Conservation (phyloP, 257 asterid genomes). For the Cynanchum wilfordii region DNA sequence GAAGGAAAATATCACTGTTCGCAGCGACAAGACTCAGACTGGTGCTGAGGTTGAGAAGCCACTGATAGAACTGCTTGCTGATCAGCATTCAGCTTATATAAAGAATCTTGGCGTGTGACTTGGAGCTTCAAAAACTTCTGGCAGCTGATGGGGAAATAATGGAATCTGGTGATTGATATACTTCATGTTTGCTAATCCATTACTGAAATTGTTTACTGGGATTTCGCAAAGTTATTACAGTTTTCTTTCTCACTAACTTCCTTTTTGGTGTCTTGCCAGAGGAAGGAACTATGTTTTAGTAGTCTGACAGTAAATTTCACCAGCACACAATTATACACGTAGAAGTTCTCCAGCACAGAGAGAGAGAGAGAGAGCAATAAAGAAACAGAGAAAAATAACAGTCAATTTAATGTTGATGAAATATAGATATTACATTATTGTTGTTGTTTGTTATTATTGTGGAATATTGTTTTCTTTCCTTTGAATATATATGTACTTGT, state of each 20-base stretch:
- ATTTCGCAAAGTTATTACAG: neutral
- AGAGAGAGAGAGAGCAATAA: neutral
- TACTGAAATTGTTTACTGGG: neutral
- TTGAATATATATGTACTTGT: neutral
- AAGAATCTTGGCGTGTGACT: conserved; percentile 22
- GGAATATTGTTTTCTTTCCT: neutral
- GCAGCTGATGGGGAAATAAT: neutral
- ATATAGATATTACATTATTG: neutral
- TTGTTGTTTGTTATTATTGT: neutral
- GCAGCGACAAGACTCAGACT: conserved; percentile 42
- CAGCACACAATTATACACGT: neutral
- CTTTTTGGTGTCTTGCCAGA: neutral
- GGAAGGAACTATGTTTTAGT: neutral
- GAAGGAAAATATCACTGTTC: conserved; percentile 47
- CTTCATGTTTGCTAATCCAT: neutral
- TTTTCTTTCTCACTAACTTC: neutral
- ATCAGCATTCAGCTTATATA: conserved; percentile 55
- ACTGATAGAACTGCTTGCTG: conserved; percentile 55
- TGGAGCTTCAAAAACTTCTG: neutral
- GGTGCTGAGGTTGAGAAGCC: conserved; percentile 74
- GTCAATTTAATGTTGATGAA: neutral
- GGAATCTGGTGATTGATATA: neutral
- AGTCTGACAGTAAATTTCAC: neutral
- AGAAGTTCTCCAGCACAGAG: neutral
- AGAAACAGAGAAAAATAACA: neutral